Conservation (phyloP, 2,329 filamentous ascomycete genomes). For the Sarocladium oryzae region DNA sequence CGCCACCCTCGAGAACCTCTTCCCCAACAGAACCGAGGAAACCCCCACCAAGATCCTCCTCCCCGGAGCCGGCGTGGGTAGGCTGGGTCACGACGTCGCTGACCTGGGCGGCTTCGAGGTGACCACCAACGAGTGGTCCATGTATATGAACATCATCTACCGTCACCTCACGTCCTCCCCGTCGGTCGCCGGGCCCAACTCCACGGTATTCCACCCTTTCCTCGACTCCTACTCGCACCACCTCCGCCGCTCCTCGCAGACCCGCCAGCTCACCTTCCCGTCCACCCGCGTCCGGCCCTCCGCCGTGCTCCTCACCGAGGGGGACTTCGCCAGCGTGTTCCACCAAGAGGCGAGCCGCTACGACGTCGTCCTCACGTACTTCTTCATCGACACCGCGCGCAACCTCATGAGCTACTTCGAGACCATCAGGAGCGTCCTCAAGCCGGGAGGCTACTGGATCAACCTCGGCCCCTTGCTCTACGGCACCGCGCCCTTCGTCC, state of each 20-base stretch:
- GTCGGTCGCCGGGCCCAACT: conserved; percentile 11
- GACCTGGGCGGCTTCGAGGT: conserved; percentile 43
- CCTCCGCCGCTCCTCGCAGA: conserved; percentile 38
- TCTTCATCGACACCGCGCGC: conserved; percentile 55
- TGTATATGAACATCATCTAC: conserved; percentile 50
- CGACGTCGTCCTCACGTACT: conserved; percentile 48
- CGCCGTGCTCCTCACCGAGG: conserved; percentile 43
- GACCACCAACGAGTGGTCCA: conserved; percentile 51
- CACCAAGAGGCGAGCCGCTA: conserved; percentile 22
- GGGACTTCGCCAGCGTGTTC: conserved; percentile 46
- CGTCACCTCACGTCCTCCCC: conserved; percentile 35
- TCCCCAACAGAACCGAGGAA: conserved; percentile 17
- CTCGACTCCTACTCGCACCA: conserved; percentile 53
- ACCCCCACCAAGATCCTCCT: conserved; percentile 34
- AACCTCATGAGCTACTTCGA: conserved; percentile 50
- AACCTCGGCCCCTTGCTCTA: conserved; percentile 52
- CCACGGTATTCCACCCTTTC: conserved; percentile 40
- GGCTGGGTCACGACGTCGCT: conserved; percentile 45
- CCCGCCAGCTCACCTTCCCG: conserved; percentile 39
- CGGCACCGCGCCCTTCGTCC: conserved; percentile 46
- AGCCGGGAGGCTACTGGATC: conserved; percentile 44
- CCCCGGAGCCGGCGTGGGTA: conserved; percentile 46
- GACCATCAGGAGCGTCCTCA: conserved; percentile 41
- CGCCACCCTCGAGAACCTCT: conserved; percentile 24
- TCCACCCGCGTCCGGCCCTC: conserved; percentile 28